Evolutionary conservation across 2,329 filamentous ascomycete species (phyloP).

Genomic region (Curvularia spicifera): DNA sequence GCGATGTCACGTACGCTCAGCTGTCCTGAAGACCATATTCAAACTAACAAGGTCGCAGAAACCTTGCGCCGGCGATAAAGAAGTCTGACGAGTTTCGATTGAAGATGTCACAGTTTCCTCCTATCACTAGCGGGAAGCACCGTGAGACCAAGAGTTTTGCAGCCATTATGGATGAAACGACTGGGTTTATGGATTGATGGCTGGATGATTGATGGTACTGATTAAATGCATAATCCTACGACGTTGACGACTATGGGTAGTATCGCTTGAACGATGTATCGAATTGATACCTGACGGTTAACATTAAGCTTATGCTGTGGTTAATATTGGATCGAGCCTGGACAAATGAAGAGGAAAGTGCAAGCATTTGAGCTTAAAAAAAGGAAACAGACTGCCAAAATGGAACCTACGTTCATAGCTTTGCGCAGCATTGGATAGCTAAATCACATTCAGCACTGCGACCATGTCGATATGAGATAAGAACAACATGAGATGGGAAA

Average conservation of each 20-base stretch:
- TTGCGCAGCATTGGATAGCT: background rate
- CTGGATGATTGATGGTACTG: background rate
- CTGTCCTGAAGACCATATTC: background rate
- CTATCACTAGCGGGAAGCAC: conserved; percentile 44
- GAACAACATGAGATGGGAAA: background rate
- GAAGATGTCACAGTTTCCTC: conserved; percentile 45
- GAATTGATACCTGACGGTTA: too few relatives aligned
- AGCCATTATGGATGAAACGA: conserved; percentile 47
- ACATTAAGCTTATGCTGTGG: background rate
- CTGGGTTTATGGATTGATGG: conserved; percentile 43
- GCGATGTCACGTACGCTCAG: conserved; percentile 66
- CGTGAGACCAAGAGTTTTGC: conserved; percentile 46
- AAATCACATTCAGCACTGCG: background rate
- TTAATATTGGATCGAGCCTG: background rate
- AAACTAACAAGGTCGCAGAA: conserved; percentile 40
- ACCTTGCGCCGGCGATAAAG: conserved; percentile 56
- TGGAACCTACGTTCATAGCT: background rate
- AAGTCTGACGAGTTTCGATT: conserved; percentile 54
- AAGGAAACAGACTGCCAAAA: background rate
- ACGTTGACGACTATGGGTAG: background rate
- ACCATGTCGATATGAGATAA: background rate
- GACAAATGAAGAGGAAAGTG: background rate
- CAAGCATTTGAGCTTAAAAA: background rate
- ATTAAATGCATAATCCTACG: background rate
- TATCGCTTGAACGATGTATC: background rate